Conservation (phyloP, 106 monocot species). For the Apostasia ramifera region DNA sequence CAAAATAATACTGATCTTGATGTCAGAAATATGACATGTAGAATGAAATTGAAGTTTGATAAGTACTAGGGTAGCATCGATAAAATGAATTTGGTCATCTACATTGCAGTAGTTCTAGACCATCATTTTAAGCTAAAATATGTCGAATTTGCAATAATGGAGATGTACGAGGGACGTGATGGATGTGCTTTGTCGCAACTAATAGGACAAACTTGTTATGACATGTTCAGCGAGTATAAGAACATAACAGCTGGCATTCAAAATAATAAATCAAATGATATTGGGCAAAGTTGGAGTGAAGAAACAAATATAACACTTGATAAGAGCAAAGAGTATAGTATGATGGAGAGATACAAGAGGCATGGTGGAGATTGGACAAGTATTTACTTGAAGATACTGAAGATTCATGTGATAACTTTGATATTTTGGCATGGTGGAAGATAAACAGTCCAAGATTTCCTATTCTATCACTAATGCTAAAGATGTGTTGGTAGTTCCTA, state of each 20-base stretch:
- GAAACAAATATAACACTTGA: background rate
- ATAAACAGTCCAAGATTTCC: background rate
- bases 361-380: background rate
- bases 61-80: constrained; percentile 7
- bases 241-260: no score
- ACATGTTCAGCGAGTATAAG: no score
- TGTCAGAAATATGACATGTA: background rate
- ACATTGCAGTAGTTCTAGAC: constrained; percentile 10
- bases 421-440: background rate
- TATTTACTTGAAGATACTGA: background rate
- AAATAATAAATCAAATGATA: no score
- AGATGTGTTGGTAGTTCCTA: constrained; percentile 3
- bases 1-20: background rate
- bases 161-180: background rate
- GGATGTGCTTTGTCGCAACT: background rate
- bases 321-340: background rate
- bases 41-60: constrained; percentile 14
- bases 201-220: no score
- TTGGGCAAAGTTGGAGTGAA: background rate
- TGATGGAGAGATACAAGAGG: background rate
- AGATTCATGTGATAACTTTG: background rate
- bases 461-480: background rate
- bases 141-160: background rate
- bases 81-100: constrained; percentile 8
- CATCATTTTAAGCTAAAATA: constrained; percentile 9